Evolutionary conservation across 2,329 filamentous ascomycete genomes (phyloP), one percentile per base, ranked within the genome.

Genomic region (Aspergillus spinulosporus): DNA sequence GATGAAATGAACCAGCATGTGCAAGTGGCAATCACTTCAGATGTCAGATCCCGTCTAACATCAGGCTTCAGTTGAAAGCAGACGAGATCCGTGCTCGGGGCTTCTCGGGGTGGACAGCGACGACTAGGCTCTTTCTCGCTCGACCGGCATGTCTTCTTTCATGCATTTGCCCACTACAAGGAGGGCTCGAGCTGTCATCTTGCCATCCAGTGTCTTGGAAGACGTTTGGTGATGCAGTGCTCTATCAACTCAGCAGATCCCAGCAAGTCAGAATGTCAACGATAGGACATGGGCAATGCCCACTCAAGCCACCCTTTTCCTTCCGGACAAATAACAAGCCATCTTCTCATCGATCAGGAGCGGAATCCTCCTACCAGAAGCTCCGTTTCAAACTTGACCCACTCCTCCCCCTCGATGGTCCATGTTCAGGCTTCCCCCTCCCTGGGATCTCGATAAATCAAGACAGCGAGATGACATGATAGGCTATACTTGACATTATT

Each of bases 231-330:
- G 26, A 39, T 11, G 12, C 36, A 39, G 9, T n/a, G 12, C 36
- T 5, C 36, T 39, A 11, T 39, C 36, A 39, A 5, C 14, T 26
- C 11, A 39, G 31, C 45, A 28, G 46, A n/a, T 15, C 15, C 34
- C 21, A 21, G 49, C 49, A 44, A 36, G 40, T 9, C 40, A 39
- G 11, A 52, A 15, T 15, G 6, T 9, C 11, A 46, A 45, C 43
- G 31, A 52, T 52, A 52, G 49, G 49, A 26, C 49, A 29, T 52
- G 28, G 11, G 29, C 9, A 12, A 34, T 44, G 34, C n/a, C 49
- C 49, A 44, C 49, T 12, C 49, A 52, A 52, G 49, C 49, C 49
- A 52, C 49, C 15, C 49, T 34, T 5, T 7, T 5, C 40, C 31
- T 37, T 9, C 31, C 8, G 31, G 31, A n/a, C 31, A 39, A 52